phyloP scores from a whole-genome alignment of 495 filamentous ascomycete species.

The Platismatia glauca region DNA sequence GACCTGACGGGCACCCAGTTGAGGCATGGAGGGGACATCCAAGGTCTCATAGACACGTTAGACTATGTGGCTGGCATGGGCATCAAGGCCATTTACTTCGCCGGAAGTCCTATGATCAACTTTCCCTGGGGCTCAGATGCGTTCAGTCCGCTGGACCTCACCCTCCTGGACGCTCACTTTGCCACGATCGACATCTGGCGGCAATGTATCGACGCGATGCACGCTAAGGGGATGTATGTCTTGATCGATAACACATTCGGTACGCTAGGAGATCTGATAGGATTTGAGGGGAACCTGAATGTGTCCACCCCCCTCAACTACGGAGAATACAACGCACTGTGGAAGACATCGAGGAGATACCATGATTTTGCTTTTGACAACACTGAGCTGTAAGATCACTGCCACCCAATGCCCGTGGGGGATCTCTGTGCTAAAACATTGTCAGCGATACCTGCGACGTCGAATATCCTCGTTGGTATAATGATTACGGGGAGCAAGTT shows the following conservation, averaged over 20 bases:
- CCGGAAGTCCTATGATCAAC: conserved; percentile 35
- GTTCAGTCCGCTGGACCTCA: conserved; percentile 34
- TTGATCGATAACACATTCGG: conserved; percentile 35
- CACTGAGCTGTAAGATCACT: conserved; percentile 18
- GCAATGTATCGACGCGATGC: conserved; percentile 28
- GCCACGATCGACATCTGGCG: conserved; percentile 34
- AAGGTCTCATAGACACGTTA: conserved; percentile 30
- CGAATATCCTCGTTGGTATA: conserved; percentile 33
- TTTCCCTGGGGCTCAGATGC: conserved; percentile 37
- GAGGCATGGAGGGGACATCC: conserved; percentile 34
- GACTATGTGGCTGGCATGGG: conserved; percentile 38
- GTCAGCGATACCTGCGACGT: conserved; percentile 23
- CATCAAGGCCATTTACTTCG: conserved; percentile 33
- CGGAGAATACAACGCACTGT: conserved; percentile 36
- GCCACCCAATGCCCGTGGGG: not conserved
- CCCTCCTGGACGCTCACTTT: conserved; percentile 34
- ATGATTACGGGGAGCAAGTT: conserved; percentile 26
- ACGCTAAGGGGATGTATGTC: conserved; percentile 35
- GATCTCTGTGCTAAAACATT: not conserved
- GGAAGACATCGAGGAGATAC: conserved; percentile 35
- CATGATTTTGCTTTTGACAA: conserved; percentile 33
- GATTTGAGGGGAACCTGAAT: conserved; percentile 39
- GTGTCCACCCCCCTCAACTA: conserved; percentile 35
- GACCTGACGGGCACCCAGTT: conserved; percentile 34
- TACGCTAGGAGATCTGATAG: conserved; percentile 41